Conservation (phyloP, 768 basidiomycete genomes). For the Russula foetens region DNA sequence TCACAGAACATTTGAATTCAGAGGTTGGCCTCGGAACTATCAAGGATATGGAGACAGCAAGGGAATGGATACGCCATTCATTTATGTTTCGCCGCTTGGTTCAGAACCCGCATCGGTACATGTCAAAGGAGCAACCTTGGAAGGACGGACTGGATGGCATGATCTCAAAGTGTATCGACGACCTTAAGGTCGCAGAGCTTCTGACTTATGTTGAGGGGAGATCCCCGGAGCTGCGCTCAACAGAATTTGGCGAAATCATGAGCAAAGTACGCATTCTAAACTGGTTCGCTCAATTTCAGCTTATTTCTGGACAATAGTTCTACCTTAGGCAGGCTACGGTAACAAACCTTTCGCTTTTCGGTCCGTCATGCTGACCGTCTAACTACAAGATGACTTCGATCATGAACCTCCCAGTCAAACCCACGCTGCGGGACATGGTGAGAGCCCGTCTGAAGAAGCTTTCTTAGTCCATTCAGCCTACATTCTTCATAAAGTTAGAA, state of each 20-base stretch:
- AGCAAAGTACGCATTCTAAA: constrained; percentile 50
- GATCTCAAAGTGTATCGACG: constrained; percentile 55
- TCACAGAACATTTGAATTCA: constrained; percentile 89
- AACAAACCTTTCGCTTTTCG: constrained; percentile 5
- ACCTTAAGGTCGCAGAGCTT: constrained; percentile 53
- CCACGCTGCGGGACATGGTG: constrained; percentile 61
- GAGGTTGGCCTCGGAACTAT: constrained; percentile 89
- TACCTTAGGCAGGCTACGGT: constrained; percentile 1
- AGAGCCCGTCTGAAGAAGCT: constrained; percentile 7
- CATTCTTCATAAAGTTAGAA: constrained; percentile 16
- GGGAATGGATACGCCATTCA: constrained; percentile 74
- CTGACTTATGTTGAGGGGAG: constrained; percentile 38
- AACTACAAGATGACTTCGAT: constrained; percentile 54
- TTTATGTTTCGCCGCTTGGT: constrained; percentile 84
- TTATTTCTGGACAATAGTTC: constrained; percentile 38
- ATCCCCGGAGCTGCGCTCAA: constrained; percentile 42
- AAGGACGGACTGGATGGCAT: constrained; percentile 64
- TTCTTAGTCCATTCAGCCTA: background rate
- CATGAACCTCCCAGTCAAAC: constrained; percentile 46
- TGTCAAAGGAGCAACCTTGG: constrained; percentile 52
- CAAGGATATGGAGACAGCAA: constrained; percentile 55
- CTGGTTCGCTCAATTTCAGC: background rate
- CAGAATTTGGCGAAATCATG: constrained; percentile 81
- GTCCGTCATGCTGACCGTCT: background rate
- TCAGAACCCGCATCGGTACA: constrained; percentile 77